These are phyloP conservation scores for Trametes meyenii DNA, from an alignment of 768 basidiomycete species.

Conservation along the genomic window DNA sequence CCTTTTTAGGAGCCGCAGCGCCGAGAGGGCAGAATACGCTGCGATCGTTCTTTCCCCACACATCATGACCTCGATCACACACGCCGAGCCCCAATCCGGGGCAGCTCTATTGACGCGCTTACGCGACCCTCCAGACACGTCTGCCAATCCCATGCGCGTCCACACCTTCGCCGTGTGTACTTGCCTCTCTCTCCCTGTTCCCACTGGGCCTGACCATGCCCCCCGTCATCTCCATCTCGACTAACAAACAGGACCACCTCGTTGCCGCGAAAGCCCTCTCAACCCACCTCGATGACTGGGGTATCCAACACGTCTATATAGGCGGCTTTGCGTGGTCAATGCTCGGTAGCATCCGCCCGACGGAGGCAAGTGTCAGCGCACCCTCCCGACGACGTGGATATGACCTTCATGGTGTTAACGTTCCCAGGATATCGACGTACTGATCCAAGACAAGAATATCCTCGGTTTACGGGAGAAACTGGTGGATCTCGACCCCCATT, in stretches of 20 bases:
- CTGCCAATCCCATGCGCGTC: not conserved
- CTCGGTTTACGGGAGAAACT: not conserved
- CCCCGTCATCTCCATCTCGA: not conserved
- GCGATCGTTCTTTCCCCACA: not conserved
- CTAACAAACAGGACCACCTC: slow-evolving; percentile 9
- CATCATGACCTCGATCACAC: not conserved
- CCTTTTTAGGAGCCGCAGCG: too few species aligned
- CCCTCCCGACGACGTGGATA: not conserved
- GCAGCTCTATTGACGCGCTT: not conserved
- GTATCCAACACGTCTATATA: slow-evolving; percentile 15
- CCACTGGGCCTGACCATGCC: not conserved
- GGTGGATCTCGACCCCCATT: slow-evolving; percentile 1
- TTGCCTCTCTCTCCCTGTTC: not conserved
- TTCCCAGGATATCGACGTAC: slow-evolving; percentile 15
- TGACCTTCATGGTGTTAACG: not conserved
- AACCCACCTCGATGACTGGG: not conserved
- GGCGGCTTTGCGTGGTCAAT: slow-evolving; percentile 19
- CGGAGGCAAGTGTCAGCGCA: slow-evolving; percentile 2
- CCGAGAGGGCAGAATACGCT: not conserved
- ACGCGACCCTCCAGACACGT: not conserved
- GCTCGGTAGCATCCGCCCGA: slow-evolving; percentile 16
- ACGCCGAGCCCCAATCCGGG: not conserved
- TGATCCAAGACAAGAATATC: slow-evolving; percentile 5
- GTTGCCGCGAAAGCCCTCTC: slow-evolving; percentile 13
- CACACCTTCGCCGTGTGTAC: not conserved